Base-by-base conservation (phyloP, 1,284 basidiomycete species). In the Phaffia rhodozyma region DNA sequence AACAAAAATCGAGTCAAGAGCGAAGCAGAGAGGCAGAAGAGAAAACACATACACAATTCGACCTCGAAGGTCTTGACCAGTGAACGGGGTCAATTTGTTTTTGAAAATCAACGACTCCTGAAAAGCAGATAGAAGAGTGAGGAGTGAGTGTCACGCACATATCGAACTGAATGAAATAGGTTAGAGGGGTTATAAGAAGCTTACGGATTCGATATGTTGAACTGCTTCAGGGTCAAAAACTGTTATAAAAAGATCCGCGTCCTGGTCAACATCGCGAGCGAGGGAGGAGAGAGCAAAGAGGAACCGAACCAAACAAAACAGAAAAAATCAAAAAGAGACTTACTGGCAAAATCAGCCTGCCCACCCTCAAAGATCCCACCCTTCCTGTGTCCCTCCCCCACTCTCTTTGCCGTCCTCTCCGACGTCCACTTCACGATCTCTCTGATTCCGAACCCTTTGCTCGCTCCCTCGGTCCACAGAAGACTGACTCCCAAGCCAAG, bases 61-160 rank as follows among this genome's bases (percentile, higher is more conserved):
- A 0, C 91, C 91, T n/a, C 70, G 76, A 55, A 94, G 78, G 27
- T 71, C 79, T 71, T 82, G 77, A 5, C 89, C 90, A 68, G 87
- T 81, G 72, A 93, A 97, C 4, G 92, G 88, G 21, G 89, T 89
- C 20, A 93, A 72, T 75, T 92, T 93, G 78, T 96, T 94, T 79
- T 90, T 93, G 81, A 93, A 96, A 66, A 84, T 80, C 21, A 96
- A 78, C 34, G 84, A 84, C 29, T 91, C 85, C 87, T 90, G 66
- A 56, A 0, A 30, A n/a, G 21, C n/a, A 49, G 57, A 48, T 48
- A 34, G 29, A 3, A 67, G 18, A 27, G 59, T 23, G 30, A 48
- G 51, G 29, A 50, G 32, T 62, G 20, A 29, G 49, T 61, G 27
- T 51, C 32, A 56, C 11, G 27, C 48, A 38, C 48, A 61, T 47